phyloP scores from a whole-genome alignment of 208 protist genomes.

The Histomonas meleagridis region DNA sequence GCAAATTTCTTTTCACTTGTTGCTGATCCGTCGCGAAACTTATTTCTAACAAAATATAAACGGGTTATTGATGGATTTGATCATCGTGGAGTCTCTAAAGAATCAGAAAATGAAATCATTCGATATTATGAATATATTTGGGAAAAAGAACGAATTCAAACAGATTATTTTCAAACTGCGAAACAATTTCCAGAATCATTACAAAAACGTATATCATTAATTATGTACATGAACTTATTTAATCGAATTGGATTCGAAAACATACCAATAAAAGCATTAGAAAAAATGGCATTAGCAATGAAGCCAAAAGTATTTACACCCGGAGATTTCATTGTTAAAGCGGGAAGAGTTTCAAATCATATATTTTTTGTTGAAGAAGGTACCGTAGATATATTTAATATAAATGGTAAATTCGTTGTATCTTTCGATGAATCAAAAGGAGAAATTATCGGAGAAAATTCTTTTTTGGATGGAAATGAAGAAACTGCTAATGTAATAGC shows the following conservation, averaged over 20 bases:
- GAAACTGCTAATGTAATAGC: background rate
- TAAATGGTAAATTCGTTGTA: background rate
- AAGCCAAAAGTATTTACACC: background rate
- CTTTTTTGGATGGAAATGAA: background rate
- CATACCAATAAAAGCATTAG: background rate
- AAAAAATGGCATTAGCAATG: background rate
- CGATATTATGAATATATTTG: conserved; percentile 17
- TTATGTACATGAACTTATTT: background rate
- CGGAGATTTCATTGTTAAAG: background rate
- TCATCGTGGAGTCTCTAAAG: background rate
- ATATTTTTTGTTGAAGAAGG: conserved; percentile 14
- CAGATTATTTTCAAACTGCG: background rate
- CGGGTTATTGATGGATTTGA: background rate
- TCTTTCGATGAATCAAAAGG: background rate
- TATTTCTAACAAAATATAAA: conserved; percentile 3
- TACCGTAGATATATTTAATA: background rate
- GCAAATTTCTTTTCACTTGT: conserved; percentile 11
- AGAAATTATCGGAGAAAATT: background rate
- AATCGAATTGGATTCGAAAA: background rate
- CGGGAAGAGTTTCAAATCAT: background rate
- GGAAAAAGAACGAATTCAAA: background rate
- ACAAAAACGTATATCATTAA: background rate
- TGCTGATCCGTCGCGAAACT: conserved; percentile 11
- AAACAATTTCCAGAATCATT: background rate
- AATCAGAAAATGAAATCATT: background rate